These are phyloP conservation scores for Tylopilus felleus DNA, from an alignment of 768 basidiomycete genomes.

Conservation along the genomic window DNA sequence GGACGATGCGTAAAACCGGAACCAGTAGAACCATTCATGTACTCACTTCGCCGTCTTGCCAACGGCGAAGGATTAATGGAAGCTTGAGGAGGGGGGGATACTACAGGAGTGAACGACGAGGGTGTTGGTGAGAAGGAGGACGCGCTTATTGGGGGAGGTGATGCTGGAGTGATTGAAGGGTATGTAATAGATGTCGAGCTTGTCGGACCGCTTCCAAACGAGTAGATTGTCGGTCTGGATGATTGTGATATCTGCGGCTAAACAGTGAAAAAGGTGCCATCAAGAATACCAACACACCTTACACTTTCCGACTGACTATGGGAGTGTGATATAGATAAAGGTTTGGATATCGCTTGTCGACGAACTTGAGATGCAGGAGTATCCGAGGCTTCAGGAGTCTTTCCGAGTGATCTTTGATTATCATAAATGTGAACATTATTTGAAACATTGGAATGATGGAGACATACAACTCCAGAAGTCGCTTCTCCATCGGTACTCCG, in stretches of 20 bases:
- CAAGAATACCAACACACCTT: conserved; percentile 15
- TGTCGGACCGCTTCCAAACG: conserved; percentile 37
- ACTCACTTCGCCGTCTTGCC: conserved; percentile 71
- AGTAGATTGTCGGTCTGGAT: conserved; percentile 31
- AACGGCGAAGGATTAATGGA: conserved; percentile 79
- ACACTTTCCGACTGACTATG: conserved; percentile 53
- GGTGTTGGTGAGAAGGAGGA: conserved; percentile 42
- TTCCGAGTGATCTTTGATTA: conserved; percentile 17
- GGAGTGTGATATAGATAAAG: conserved; percentile 44
- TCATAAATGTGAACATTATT: conserved; percentile 11
- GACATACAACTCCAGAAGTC: conserved; percentile 25
- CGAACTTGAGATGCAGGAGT: conserved; percentile 25
- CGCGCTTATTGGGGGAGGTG: conserved; percentile 35
- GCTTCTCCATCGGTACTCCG: conserved; percentile 18
- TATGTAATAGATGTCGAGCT: conserved; percentile 49
- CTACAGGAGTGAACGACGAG: conserved; percentile 37
- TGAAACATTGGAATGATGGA: neutral
- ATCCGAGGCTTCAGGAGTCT: conserved; percentile 13
- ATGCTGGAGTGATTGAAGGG: conserved; percentile 42
- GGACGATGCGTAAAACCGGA: conserved; percentile 44
- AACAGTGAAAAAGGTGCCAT: conserved; percentile 13
- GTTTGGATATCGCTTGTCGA: conserved; percentile 41
- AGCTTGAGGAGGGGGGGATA: conserved; percentile 75
- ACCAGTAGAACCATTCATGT: conserved; percentile 70
- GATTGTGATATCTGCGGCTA: conserved; percentile 35